A percentile compares a stretch with the other conserved stretches of the same genome.
phyloP scores from a whole-genome alignment of 495 filamentous ascomycete species.

The Xylaria bambusicola region DNA sequence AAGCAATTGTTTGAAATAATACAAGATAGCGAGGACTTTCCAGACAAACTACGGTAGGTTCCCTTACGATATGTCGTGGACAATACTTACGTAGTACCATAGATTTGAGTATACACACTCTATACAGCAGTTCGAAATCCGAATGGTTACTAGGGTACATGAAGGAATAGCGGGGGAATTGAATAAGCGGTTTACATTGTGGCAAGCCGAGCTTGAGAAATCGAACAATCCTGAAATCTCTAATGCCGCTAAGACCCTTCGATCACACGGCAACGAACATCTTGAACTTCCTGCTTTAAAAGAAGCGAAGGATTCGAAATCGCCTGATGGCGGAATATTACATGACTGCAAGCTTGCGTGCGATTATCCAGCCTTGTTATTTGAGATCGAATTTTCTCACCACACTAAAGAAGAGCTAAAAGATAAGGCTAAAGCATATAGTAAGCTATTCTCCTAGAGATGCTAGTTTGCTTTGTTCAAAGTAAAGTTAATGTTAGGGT shows the following conservation, averaged over 20 bases:
- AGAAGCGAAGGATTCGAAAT: not conserved
- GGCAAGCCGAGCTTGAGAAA: not conserved
- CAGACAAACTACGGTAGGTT: not conserved
- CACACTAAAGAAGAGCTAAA: not conserved
- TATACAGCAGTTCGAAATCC: conserved; percentile 2
- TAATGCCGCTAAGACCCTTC: not conserved
- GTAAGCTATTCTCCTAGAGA: not conserved
- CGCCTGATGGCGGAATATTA: not conserved
- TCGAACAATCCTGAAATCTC: not conserved
- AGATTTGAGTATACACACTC: conserved; percentile 3
- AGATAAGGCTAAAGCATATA: not conserved
- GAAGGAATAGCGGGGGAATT: not conserved
- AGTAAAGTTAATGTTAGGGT: too few species aligned
- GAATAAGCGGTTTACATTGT: not conserved
- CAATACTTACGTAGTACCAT: not conserved
- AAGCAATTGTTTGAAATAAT: not conserved
- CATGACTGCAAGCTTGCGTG: not conserved
- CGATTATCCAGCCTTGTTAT: not conserved
- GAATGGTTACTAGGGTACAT: not conserved
- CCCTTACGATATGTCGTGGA: not conserved
- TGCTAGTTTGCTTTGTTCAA: not conserved
- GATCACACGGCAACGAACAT: not conserved
- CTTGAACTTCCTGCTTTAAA: not conserved
- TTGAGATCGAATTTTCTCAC: not conserved
- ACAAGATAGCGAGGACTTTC: not conserved